phyloP scores from a whole-genome alignment of 75 land plant genomes.

The Selaginella moellendorffii region DNA sequence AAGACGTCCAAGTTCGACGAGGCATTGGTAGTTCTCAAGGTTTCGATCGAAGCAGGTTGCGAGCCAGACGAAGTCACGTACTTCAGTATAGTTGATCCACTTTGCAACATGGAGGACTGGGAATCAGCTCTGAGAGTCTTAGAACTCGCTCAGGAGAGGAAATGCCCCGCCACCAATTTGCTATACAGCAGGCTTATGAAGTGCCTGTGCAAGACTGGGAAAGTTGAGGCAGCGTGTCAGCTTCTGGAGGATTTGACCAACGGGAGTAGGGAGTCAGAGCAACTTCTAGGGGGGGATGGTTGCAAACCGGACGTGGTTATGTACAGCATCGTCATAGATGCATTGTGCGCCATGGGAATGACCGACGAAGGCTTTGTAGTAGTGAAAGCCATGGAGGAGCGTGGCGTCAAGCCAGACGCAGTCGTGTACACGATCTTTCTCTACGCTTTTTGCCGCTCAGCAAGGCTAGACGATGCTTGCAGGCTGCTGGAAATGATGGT shows the following conservation, averaged over 20 bases:
- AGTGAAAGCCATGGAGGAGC: background rate
- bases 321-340: background rate
- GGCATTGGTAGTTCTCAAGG: background rate
- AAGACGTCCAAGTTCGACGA: background rate
- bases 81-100: background rate
- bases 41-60: background rate
- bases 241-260: background rate
- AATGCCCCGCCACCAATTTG: background rate
- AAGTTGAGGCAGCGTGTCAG: background rate
- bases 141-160: background rate
- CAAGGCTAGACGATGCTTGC: background rate
- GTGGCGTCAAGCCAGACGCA: background rate
- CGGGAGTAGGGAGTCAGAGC: background rate
- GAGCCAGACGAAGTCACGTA: background rate
- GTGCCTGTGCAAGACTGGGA: background rate
- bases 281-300: background rate
- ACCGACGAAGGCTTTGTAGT: background rate
- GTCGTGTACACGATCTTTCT: background rate
- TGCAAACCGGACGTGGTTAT: background rate
- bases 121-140: background rate
- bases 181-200: background rate
- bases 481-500: constrained; percentile 7
- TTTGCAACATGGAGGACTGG: background rate
- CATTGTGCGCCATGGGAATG: background rate
- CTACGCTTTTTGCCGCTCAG: background rate